These are phyloP conservation scores for Penicillium rolfsii DNA, from an alignment of 2,329 filamentous ascomycete genomes.

Conservation along the genomic window DNA sequence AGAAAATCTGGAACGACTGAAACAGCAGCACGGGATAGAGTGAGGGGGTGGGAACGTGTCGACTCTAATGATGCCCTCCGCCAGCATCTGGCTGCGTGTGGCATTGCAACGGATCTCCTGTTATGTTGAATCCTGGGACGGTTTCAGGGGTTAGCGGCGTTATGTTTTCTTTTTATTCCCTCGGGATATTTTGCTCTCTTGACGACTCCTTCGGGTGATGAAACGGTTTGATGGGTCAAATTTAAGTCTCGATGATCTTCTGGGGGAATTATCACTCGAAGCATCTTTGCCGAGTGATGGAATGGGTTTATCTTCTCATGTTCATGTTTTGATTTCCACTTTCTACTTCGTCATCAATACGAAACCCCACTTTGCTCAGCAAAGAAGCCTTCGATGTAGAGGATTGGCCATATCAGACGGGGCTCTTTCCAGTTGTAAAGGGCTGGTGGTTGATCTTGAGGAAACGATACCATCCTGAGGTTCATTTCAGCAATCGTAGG, in stretches of 20 bases:
- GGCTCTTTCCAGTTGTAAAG: not conserved
- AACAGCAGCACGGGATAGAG: constrained; percentile 97
- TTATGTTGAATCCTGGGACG: constrained; percentile 38
- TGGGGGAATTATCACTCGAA: constrained; percentile 7
- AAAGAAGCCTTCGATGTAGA: constrained; percentile 7
- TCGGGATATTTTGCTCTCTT: constrained; percentile 39
- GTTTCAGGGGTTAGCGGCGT: constrained; percentile 47
- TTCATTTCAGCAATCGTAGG: too few relatives aligned
- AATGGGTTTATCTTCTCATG: constrained; percentile 20
- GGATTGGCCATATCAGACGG: not conserved
- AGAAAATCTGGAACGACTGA: constrained; percentile 97
- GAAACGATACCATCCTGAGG: too few relatives aligned
- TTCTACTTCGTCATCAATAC: constrained; percentile 12
- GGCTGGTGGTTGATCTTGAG: not conserved
- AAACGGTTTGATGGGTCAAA: constrained; percentile 26
- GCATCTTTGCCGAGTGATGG: not conserved
- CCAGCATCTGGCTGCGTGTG: constrained; percentile 38
- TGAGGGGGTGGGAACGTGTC: constrained; percentile 57
- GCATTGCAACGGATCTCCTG: constrained; percentile 34
- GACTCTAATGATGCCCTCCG: constrained; percentile 39
- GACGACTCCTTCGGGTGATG: constrained; percentile 36
- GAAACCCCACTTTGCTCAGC: constrained; percentile 10
- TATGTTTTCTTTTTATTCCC: constrained; percentile 33
- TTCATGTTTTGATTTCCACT: constrained; percentile 22
- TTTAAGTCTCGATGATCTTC: constrained; percentile 11